These are phyloP conservation scores for Nematocida ausubeli DNA, from an alignment of 371 early-diverging fungal species.

Conservation along the genomic window DNA sequence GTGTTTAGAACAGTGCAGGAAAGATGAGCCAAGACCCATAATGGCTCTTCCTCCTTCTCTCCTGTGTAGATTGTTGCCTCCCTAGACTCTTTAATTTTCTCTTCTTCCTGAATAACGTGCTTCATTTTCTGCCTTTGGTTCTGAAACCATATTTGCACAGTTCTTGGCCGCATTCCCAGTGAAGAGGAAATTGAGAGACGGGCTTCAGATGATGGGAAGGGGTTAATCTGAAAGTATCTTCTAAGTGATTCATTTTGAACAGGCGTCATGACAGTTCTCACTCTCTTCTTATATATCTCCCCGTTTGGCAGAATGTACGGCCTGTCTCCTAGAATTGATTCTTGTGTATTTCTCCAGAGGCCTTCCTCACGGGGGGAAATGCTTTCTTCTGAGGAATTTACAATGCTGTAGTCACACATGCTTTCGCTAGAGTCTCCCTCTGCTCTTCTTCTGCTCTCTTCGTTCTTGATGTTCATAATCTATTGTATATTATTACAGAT, in stretches of 20 bases:
- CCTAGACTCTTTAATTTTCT: constrained; percentile 26
- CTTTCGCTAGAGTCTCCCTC: not conserved
- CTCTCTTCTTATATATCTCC: constrained; percentile 57
- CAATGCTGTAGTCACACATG: not conserved
- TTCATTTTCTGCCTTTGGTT: constrained; percentile 67
- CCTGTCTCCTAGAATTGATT: constrained; percentile 53
- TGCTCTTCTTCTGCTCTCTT: constrained; percentile 20
- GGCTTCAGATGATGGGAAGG: constrained; percentile 64
- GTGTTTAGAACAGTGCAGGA: constrained; percentile 47
- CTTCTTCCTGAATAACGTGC: constrained; percentile 49
- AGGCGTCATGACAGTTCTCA: constrained; percentile 61
- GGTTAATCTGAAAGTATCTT: constrained; percentile 59
- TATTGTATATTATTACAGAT: constrained; percentile 17
- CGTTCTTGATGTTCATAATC: constrained; percentile 9
- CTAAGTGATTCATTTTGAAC: constrained; percentile 57
- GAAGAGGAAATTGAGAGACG: constrained; percentile 58
- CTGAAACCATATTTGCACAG: constrained; percentile 69
- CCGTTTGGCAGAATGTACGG: constrained; percentile 50
- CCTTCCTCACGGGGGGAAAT: constrained; percentile 9
- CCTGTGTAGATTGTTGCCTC: constrained; percentile 11
- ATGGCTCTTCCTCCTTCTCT: constrained; percentile 52
- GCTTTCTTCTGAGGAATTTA: not conserved
- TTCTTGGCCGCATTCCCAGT: constrained; percentile 61
- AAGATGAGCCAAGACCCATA: constrained; percentile 52
- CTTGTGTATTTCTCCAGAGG: constrained; percentile 45